A percentile compares a stretch with the other conserved stretches of the same genome.
Evolutionary conservation across 768 basidiomycete species (phyloP).

Genomic region (Leccinum fibrillosum): DNA sequence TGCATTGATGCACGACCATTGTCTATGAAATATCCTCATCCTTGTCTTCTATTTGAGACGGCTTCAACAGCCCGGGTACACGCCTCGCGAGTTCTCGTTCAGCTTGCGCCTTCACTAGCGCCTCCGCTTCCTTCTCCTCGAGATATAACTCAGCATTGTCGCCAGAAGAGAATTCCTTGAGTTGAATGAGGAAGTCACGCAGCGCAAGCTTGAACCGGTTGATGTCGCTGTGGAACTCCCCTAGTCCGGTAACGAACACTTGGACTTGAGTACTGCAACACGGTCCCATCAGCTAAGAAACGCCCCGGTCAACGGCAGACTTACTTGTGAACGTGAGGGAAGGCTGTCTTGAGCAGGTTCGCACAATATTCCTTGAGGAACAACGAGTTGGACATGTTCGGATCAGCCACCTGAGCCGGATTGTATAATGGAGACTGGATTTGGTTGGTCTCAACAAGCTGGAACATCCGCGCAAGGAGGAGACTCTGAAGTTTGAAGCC

Average conservation of each 20-base stretch:
- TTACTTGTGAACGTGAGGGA: conserved; percentile 88
- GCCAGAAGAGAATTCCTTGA: conserved; percentile 92
- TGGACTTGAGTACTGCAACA: conserved; percentile 61
- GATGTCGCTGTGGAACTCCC: conserved; percentile 74
- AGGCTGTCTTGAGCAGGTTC: conserved; percentile 81
- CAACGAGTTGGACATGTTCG: conserved; percentile 68
- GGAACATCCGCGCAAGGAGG: conserved; percentile 91
- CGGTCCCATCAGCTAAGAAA: conserved; percentile 7
- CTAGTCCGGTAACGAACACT: conserved; percentile 63
- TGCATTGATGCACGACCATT: conserved; percentile 25
- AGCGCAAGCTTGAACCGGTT: conserved; percentile 91
- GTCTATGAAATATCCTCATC: conserved; percentile 68
- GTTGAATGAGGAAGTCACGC: conserved; percentile 95
- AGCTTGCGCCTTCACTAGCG: conserved; percentile 69
- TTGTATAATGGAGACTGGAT: conserved; percentile 86
- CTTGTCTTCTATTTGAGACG: conserved; percentile 90
- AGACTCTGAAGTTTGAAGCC: conserved; percentile 95
- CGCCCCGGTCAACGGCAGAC: conserved; percentile 24
- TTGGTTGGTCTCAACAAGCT: conserved; percentile 78
- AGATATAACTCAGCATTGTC: conserved; percentile 90
- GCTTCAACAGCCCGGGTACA: conserved; percentile 98
- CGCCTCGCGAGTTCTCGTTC: conserved; percentile 88
- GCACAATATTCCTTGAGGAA: conserved; percentile 87
- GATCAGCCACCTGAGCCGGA: conserved; percentile 64
- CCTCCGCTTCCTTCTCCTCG: conserved; percentile 92